Evolutionary conservation across 1,284 basidiomycete genomes (phyloP).

Genomic region (Trichosporon sp.): DNA sequence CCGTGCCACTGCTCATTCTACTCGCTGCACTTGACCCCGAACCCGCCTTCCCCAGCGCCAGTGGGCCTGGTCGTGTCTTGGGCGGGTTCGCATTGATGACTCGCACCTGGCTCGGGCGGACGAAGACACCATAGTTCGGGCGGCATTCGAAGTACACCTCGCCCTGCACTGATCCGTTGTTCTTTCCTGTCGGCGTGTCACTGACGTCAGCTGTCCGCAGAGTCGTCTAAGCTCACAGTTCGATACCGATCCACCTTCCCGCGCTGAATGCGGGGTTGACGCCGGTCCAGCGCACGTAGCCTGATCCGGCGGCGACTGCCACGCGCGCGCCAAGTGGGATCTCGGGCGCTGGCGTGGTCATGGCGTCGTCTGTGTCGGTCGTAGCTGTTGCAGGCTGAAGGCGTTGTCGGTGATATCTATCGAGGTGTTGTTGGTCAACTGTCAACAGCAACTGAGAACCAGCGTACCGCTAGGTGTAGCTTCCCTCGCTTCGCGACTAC

Average conservation of each 20-base stretch:
- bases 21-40: neutral
- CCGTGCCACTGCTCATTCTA: neutral
- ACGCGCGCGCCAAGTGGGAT: conserved; percentile 52
- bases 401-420: neutral
- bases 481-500: too few relatives aligned
- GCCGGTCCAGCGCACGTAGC: conserved; percentile 81
- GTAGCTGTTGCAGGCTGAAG: neutral
- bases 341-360: conserved; percentile 35
- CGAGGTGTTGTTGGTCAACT: neutral
- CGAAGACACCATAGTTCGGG: conserved; percentile 77
- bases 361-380: neutral
- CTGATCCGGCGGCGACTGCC: conserved; percentile 68
- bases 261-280: conserved; percentile 71
- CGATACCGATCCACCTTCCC: conserved; percentile 93
- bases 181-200: conserved; percentile 76
- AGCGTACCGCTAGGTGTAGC: neutral
- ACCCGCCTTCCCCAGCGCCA: neutral
- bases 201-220: conserved; percentile 1
- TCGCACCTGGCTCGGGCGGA: conserved; percentile 80
- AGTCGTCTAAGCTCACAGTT: conserved; percentile 54
- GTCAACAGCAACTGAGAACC: neutral
- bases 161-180: conserved; percentile 85
- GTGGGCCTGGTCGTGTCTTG: neutral
- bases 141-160: conserved; percentile 78
- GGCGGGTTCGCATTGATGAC: conserved; percentile 30